These are phyloP conservation scores for Solanum pinnatisectum DNA, from an alignment of 257 asterid genomes.

Conservation along the genomic window DNA sequence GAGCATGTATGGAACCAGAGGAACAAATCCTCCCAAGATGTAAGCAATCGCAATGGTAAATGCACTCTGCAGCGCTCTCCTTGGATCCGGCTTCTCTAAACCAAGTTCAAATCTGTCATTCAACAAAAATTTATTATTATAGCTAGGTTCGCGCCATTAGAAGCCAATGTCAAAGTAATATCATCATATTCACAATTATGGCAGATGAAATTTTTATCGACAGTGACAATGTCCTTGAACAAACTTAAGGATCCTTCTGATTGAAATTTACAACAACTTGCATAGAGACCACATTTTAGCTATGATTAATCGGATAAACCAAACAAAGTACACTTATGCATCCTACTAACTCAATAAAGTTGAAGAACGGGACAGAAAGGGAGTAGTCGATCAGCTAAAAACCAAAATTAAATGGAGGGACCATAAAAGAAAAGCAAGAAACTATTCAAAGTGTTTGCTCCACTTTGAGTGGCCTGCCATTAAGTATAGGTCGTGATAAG, in stretches of 20 bases:
- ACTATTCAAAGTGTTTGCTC: neutral
- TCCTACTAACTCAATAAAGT: neutral
- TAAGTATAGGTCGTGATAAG: neutral
- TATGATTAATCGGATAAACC: neutral
- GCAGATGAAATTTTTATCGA: neutral
- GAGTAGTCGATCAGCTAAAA: neutral
- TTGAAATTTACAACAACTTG: neutral
- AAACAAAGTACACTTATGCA: neutral
- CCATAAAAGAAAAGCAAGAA: neutral
- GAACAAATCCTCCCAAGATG: constrained; percentile 76
- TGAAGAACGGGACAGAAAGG: neutral
- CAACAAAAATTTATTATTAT: neutral
- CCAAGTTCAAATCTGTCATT: constrained; percentile 81
- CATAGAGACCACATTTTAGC: neutral
- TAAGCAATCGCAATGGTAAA: constrained; percentile 71
- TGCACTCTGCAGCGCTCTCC: constrained; percentile 80
- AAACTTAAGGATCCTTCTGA: neutral
- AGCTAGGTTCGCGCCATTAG: neutral
- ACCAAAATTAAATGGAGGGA: neutral
- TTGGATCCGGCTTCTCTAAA: constrained; percentile 93
- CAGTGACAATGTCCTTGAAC: neutral
- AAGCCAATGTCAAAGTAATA: neutral
- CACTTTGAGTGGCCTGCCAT: neutral
- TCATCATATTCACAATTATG: neutral
- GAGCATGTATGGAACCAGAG: constrained; percentile 76